Conservation (phyloP, 2,329 filamentous ascomycete genomes). For the Shiraia sp. region DNA sequence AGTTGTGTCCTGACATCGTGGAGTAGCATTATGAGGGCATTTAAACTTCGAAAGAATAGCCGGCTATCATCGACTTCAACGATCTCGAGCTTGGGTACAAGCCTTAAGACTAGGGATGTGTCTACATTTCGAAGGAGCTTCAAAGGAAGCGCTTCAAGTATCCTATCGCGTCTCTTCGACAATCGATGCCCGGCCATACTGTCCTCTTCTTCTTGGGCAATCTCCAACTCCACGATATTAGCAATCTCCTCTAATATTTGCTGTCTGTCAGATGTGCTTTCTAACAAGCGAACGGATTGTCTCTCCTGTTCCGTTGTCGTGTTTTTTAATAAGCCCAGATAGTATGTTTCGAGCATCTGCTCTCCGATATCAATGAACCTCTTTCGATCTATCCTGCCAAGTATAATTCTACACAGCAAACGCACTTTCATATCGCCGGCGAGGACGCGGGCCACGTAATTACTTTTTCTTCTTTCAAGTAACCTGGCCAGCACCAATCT, state of each 20-base stretch:
- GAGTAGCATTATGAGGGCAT: neutral
- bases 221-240: neutral
- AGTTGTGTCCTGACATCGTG: neutral
- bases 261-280: neutral
- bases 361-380: neutral
- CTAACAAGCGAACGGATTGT: neutral
- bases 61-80: neutral
- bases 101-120: neutral
- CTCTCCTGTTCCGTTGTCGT: neutral
- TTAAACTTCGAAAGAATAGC: neutral
- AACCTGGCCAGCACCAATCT: too few relatives aligned
- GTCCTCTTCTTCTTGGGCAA: neutral
- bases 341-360: neutral
- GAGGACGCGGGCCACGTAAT: neutral
- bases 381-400: neutral
- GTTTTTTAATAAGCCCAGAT: neutral
- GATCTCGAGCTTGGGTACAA: too few relatives aligned
- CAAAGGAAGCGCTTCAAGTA: neutral
- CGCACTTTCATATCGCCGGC: neutral
- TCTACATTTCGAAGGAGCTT: neutral
- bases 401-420: neutral
- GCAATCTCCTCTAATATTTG: neutral
- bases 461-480: neutral
- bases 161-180: neutral
- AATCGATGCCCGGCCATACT: neutral